Evolutionary conservation across 352 stramenopile genomes (phyloP).

Genomic region (Globisporangium nunn): DNA sequence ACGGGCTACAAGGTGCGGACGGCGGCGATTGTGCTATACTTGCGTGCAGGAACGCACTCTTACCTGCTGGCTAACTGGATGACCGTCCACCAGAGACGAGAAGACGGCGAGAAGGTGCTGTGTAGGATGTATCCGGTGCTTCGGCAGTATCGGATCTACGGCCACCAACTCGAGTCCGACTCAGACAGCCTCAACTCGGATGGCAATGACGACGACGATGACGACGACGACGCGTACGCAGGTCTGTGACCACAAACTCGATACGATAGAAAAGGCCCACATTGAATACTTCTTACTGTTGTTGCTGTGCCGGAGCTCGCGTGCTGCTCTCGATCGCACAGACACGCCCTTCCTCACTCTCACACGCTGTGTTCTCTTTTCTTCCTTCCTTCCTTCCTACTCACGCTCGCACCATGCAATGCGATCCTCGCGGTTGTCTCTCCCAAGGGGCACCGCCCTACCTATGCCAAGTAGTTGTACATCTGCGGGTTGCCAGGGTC

Average conservation of each 20-base stretch:
- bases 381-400: not conserved
- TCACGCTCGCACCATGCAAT: not conserved
- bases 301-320: not conserved
- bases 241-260: not conserved
- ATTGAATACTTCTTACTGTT: not conserved
- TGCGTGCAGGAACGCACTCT: not conserved
- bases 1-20: slow-evolving; percentile 84
- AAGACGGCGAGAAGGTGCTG: slow-evolving; percentile 19
- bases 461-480: slow-evolving; percentile 85
- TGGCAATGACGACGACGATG: not conserved
- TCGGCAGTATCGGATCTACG: slow-evolving; percentile 15
- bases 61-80: not conserved
- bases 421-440: not conserved
- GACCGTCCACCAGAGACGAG: slow-evolving; percentile 2
- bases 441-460: not conserved
- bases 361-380: not conserved
- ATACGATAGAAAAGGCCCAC: not conserved
- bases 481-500: slow-evolving; percentile 72
- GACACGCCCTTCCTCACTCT: not conserved
- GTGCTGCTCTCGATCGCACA: not conserved
- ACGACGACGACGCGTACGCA: not conserved
- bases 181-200: slow-evolving; percentile 10
- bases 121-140: slow-evolving; percentile 28
- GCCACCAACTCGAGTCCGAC: slow-evolving; percentile 6
- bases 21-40: not conserved